Conservation (phyloP, 176 grass and related monocot species). For the Aegilops bicornis region DNA sequence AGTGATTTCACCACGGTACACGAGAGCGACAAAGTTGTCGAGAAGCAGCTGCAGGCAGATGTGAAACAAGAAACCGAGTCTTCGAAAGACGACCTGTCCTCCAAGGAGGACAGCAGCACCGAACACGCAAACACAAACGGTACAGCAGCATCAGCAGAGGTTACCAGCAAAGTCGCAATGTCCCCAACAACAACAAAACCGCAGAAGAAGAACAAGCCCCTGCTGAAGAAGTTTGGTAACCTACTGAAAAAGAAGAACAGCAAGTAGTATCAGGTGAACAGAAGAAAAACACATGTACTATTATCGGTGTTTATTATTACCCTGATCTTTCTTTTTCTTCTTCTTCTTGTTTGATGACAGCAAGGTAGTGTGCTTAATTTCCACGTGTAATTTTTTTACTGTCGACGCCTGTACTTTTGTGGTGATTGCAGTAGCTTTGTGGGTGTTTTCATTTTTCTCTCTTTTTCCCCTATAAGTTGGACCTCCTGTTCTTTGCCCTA, state of each 20-base stretch:
- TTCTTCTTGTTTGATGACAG: conserved; percentile 46
- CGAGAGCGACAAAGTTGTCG: conserved; percentile 27
- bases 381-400: conserved; percentile 32
- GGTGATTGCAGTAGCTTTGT: conserved; percentile 58
- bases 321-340: conserved; percentile 35
- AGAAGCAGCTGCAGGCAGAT: conserved; percentile 39
- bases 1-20: conserved; percentile 21
- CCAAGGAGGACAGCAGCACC: conserved; percentile 43
- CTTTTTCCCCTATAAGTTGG: background rate
- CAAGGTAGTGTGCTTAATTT: conserved; percentile 44
- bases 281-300: conserved; percentile 22
- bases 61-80: conserved; percentile 42
- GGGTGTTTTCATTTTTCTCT: conserved; percentile 7
- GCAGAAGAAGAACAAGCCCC: conserved; percentile 77
- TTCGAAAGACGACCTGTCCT: conserved; percentile 43
- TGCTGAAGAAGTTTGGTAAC: conserved; percentile 84
- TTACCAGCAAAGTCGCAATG: conserved; percentile 41
- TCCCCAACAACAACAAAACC: conserved; percentile 45
- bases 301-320: conserved; percentile 38
- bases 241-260: conserved; percentile 93
- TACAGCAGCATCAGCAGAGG: conserved; percentile 24
- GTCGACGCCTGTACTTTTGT: conserved; percentile 36
- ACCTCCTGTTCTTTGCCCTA: conserved; percentile 38
- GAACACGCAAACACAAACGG: conserved; percentile 29
- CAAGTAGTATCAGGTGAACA: conserved; percentile 52